Evolutionary conservation across 305 asterid species (phyloP), one percentile per base, ranked within the genome.

Genomic region (Ajuga reptans): DNA sequence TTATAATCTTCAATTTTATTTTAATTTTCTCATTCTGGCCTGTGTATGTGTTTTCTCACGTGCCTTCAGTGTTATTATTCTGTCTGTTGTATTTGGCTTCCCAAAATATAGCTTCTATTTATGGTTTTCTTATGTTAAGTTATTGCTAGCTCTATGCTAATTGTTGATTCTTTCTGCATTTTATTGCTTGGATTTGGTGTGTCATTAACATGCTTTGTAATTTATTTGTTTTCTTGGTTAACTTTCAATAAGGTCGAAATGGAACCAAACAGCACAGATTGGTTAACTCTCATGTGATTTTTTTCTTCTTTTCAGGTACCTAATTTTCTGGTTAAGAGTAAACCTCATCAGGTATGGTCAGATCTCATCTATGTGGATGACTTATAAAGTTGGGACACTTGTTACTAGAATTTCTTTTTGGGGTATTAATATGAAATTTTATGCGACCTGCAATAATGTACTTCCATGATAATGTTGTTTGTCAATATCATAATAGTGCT

Each of bases 321-420:
- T 59, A 89, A 82, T 62, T 93, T 93, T 84, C 84, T 91, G 68
- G 85, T 70, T 6, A 91, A 91, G 83, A 78, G 84, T 67, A 89
- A 85, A 80, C 95, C 96, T 75, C 96, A 93, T 77, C 95, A 87
- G 99, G 99, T 93, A 86, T 74, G 24, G 27, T 64, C 64, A 61
- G 9, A 39, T 71, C 70, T 64, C 73, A 64, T 36, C 62, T 37
- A 31, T 58, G 53, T 37, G 12, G 9, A 9, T 16, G 14, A 11
- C 46, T 34, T 41, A 12, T 12, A 16, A 41, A 4, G 9, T 50
- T 29, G 21, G 12, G 53, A 49, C 72, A 56, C 45, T 69, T 63
- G 62, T 3, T 62, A 14, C 46, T 43, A 17, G 37, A 53, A 42
- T 4, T 21, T 21, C 27, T 15, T 45, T 55, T 69, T 41, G 56